Conservation (phyloP, 768 basidiomycete genomes). For the Paxillus involutus region DNA sequence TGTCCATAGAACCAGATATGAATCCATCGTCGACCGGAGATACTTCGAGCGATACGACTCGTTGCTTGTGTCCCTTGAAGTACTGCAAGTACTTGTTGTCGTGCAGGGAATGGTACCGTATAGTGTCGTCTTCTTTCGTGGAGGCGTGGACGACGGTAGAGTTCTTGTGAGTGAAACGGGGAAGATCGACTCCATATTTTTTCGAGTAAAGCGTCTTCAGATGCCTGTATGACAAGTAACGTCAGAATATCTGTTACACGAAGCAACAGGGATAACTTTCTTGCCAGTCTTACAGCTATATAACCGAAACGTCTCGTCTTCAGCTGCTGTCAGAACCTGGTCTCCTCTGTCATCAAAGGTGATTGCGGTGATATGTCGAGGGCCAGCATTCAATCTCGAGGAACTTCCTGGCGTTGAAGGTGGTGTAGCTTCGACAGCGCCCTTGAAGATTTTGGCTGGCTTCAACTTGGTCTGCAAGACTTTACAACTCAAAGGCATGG, state of each 20-base stretch:
- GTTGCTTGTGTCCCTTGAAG: slow-evolving; percentile 90
- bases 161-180: slow-evolving; percentile 92
- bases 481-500: not conserved
- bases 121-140: slow-evolving; percentile 92
- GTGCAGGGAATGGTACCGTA: slow-evolving; percentile 92
- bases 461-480: slow-evolving; percentile 66
- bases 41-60: slow-evolving; percentile 88
- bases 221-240: slow-evolving; percentile 46
- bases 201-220: slow-evolving; percentile 83
- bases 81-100: slow-evolving; percentile 97
- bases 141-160: slow-evolving; percentile 86
- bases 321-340: slow-evolving; percentile 78
- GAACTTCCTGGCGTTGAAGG: slow-evolving; percentile 44
- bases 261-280: slow-evolving; percentile 57
- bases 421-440: slow-evolving; percentile 63
- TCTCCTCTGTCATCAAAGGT: slow-evolving; percentile 92
- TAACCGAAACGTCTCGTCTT: slow-evolving; percentile 90
- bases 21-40: slow-evolving; percentile 94
- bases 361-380: slow-evolving; percentile 82
- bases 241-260: slow-evolving; percentile 26
- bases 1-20: slow-evolving; percentile 92
- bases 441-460: slow-evolving; percentile 87
- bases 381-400: slow-evolving; percentile 39
- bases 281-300: slow-evolving; percentile 91
- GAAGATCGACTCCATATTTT: slow-evolving; percentile 95